Evolutionary conservation across 208 protist species (phyloP).

Genomic region (Trypanosoma platydactyli): DNA sequence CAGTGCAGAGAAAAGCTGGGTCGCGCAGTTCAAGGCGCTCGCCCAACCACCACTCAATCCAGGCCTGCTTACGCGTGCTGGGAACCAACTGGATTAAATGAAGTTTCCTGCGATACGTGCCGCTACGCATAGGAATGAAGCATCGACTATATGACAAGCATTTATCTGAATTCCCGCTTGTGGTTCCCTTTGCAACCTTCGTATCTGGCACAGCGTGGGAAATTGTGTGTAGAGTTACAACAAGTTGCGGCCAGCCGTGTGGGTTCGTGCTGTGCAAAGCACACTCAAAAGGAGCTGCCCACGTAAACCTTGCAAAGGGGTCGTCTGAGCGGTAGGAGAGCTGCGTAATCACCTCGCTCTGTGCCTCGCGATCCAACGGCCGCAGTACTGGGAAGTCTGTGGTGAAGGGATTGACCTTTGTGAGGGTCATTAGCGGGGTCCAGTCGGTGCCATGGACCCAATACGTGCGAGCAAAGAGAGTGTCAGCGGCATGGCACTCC

Average conservation of each 20-base stretch:
- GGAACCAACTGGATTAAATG: conserved; percentile 77
- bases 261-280: conserved; percentile 78
- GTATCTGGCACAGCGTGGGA: conserved; percentile 18
- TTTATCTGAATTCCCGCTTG: not conserved
- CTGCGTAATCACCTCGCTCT: conserved; percentile 84
- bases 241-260: conserved; percentile 82
- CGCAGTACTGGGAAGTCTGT: conserved; percentile 25
- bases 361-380: conserved; percentile 56
- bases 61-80: conserved; percentile 61
- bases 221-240: conserved; percentile 77
- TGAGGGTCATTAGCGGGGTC: conserved; percentile 42
- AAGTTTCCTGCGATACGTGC: conserved; percentile 54
- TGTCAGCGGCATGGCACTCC: conserved; percentile 63
- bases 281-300: conserved; percentile 80
- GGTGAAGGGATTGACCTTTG: not conserved
- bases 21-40: conserved; percentile 74
- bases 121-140: conserved; percentile 73
- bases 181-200: not conserved
- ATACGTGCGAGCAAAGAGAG: conserved; percentile 81
- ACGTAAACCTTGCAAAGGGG: conserved; percentile 71
- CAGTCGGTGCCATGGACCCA: conserved; percentile 82
- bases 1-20: conserved; percentile 72
- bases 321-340: conserved; percentile 55
- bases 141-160: conserved; percentile 68
- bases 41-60: conserved; percentile 52